Base-by-base conservation (phyloP, 768 basidiomycete genomes). In the Suillus brevipes region DNA sequence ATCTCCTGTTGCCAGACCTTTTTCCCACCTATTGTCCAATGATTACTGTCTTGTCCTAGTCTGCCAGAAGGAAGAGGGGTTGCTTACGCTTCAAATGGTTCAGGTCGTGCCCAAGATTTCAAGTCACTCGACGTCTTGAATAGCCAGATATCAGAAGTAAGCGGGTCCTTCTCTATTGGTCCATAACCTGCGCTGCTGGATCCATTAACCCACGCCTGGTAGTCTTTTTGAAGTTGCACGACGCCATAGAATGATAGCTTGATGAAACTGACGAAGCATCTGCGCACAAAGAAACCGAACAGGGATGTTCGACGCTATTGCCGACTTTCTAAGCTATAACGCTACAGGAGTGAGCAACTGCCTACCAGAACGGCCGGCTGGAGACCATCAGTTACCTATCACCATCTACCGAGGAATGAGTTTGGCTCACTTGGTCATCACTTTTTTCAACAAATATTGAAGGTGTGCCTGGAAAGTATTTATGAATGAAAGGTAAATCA, bases 221-320 rank as follows among this genome's bases (percentile, higher is more conserved):
- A 92, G 70, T 93, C 88, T 57, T 78, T 75, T 68, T 87, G 86
- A 42, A 94, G 81, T 68, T 85, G 85, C 60, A 83, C 80, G n/a
- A 90, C 81, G 13, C 89, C 91, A 56, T 83, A 82, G 68, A 89
- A 93, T 0, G 92, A 91, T 4, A 95, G 79, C 72, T 94, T 94
- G 69, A 84, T 72, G 75, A 89, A 94, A 69, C 84, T 88, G 58
- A 92, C 82, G 66, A 84, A 88, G 72, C 90, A 92, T 47, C 93
- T 83, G 56, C 92, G 89, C 68, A 85, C 87, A 71, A 94, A 94
- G 70, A 87, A 91, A 3, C 92, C 94, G 73, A 94, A 91, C 25
- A 91, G 77, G 3, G 93, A 94, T 23, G 90, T 87, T 34, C 90
- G 87, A 61, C 81, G 81, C 92, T 94, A 61, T 55, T 59, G 12